Base-by-base conservation (phyloP, 345 rosid species). In the Gossypium australe region DNA sequence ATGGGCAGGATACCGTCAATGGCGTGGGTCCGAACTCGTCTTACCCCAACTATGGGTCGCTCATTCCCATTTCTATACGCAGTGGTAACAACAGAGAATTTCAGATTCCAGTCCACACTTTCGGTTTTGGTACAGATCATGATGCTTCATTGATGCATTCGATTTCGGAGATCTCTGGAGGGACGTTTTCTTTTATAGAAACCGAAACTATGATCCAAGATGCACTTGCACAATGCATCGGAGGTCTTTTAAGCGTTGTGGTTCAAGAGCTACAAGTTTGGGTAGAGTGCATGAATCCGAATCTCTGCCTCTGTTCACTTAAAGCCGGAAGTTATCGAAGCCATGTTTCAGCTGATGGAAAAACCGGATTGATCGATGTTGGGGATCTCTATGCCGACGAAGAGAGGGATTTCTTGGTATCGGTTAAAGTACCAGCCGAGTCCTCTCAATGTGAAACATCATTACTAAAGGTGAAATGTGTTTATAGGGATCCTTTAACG, bases 221-320 rank as follows among this genome's bases (percentile, higher is more conserved):
- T 77, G 98, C 99, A 67, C 93, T 93, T 83, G 99, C 99, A 16
- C 98, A 96, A 79, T 93, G 99, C 83, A 93, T 96, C 52, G 99
- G 99, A 13, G 99, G 99, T 17, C 90, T 96, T 67, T 70, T 96
- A 78, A 96, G 99, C 71, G 98, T 96, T 61, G 97, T 93, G 38
- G 97, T 85, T 63, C 98, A 93, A 79, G 97, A 92, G 78, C 78
- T 95, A 67, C 91, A 87, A 55, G 89, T 96, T 66, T 86, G 73
- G 60, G 77, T 93, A 9, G 94, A 88, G 77, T 86, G 86, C 49
- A 70, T 82, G 75, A 76, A 87, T 76, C 85, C 88, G 6, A 77
- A 78, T 72, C 72, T 91, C 75, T 79, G 29, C 78, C 83, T 95
- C 38, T 78, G 86, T 70, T 83, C 97, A 7, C 78, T 95, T 34